A percentile compares a stretch with the other conserved stretches of the same genome.
phyloP scores from a whole-genome alignment of 768 basidiomycete genomes.

The Jaapia argillacea region DNA sequence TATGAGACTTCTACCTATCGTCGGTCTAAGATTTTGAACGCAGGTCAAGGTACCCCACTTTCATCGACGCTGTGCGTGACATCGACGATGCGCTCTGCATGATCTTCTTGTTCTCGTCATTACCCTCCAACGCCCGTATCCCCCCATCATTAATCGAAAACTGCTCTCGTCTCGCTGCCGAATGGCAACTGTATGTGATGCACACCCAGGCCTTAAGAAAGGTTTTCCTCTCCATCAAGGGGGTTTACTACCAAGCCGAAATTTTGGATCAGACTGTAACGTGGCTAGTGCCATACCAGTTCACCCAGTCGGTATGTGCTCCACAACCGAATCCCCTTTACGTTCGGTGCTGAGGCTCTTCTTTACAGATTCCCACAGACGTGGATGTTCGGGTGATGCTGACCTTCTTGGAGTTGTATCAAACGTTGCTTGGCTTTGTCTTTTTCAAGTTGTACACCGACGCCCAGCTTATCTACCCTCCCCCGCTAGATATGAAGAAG shows the following conservation, averaged over 20 bases:
- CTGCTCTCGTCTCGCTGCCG: constrained; percentile 80
- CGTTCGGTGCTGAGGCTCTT: constrained; percentile 1
- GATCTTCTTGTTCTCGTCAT: constrained; percentile 83
- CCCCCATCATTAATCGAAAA: constrained; percentile 81
- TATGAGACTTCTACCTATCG: constrained; percentile 25
- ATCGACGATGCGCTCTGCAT: constrained; percentile 97
- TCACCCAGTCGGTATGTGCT: constrained; percentile 77
- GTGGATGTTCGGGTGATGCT: constrained; percentile 97
- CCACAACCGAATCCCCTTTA: too few species aligned
- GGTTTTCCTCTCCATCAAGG: constrained; percentile 94
- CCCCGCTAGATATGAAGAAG: constrained; percentile 72
- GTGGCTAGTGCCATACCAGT: constrained; percentile 97
- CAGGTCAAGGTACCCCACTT: constrained; percentile 99
- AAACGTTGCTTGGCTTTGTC: constrained; percentile 91
- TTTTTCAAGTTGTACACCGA: constrained; percentile 99
- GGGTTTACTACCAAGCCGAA: constrained; percentile 96
- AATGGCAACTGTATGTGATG: constrained; percentile 97
- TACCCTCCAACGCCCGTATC: constrained; percentile 80
- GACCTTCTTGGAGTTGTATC: constrained; percentile 96
- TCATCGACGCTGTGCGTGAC: constrained; percentile 90
- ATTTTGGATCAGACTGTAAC: constrained; percentile 87
- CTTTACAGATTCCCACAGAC: constrained; percentile 73
- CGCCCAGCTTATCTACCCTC: constrained; percentile 88
- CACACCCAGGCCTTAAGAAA: constrained; percentile 78
- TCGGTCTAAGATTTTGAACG: constrained; percentile 5